These are phyloP conservation scores for Nemania bipapillata DNA, from an alignment of 2,329 filamentous ascomycete genomes.

Conservation along the genomic window DNA sequence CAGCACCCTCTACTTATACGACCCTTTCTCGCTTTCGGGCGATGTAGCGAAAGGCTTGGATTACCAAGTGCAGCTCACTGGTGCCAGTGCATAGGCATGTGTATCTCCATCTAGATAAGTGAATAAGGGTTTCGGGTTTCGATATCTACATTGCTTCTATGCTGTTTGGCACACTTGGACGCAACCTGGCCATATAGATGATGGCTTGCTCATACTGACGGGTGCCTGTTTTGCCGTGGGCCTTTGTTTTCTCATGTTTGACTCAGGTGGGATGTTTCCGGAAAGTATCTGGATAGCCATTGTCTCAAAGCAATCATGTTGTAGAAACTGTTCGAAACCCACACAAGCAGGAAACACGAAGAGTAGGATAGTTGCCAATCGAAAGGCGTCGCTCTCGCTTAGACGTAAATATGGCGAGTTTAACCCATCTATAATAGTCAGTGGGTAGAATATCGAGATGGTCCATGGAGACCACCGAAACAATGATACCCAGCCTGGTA, in stretches of 20 bases:
- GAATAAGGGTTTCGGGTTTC: background rate
- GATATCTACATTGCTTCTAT: background rate
- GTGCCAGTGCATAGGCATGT: conserved; percentile 35
- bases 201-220: background rate
- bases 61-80: conserved; percentile 49
- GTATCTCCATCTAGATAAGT: too few relatives aligned
- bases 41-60: conserved; percentile 55
- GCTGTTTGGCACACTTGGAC: background rate
- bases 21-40: conserved; percentile 55
- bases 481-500: background rate
- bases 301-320: conserved; percentile 14
- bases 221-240: background rate
- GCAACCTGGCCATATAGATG: background rate
- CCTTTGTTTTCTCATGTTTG: conserved; percentile 26
- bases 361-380: background rate
- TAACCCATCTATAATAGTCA: background rate
- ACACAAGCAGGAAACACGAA: conserved; percentile 12
- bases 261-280: conserved; percentile 28
- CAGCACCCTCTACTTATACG: conserved; percentile 56
- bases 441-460: background rate
- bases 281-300: conserved; percentile 7
- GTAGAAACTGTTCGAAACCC: background rate
- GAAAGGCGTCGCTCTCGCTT: background rate
- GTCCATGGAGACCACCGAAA: background rate
- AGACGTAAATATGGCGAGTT: background rate